phyloP scores from a whole-genome alignment of 345 rosid genomes.

The Durio zibethinus region DNA sequence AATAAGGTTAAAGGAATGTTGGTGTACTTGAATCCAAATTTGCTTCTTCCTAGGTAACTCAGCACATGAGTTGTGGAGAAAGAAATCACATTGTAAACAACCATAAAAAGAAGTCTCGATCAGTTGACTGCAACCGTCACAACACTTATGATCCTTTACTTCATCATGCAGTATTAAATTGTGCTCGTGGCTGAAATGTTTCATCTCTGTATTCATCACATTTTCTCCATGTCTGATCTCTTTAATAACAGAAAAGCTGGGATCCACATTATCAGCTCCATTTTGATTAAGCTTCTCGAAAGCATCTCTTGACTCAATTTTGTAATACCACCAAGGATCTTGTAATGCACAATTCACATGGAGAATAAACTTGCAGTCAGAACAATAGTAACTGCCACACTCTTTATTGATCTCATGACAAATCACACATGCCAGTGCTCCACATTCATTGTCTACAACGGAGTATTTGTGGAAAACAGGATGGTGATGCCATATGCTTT shows the following conservation, averaged over 20 bases:
- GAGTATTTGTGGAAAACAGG: too few species aligned
- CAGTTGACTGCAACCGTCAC: conserved; percentile 19
- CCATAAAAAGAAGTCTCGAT: conserved; percentile 10
- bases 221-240: background rate
- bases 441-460: too few species aligned
- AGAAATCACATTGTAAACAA: conserved; percentile 22
- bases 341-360: conserved; percentile 22
- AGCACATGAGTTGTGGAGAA: conserved; percentile 24
- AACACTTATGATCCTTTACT: background rate
- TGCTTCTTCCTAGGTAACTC: conserved; percentile 15
- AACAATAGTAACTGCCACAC: background rate
- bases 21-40: background rate
- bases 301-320: background rate
- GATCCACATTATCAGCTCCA: too few species aligned
- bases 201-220: conserved; percentile 3
- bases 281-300: background rate
- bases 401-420: too few species aligned
- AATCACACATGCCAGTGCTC: too few species aligned
- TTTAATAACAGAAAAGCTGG: background rate
- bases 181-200: conserved; percentile 19
- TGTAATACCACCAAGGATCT: background rate
- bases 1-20: background rate
- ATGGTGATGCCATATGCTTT: too few species aligned
- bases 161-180: background rate
- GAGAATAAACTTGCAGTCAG: conserved; percentile 6